Base-by-base conservation (phyloP, 1,139 yeast genomes). In the Lodderomyces orthopsilosis region DNA sequence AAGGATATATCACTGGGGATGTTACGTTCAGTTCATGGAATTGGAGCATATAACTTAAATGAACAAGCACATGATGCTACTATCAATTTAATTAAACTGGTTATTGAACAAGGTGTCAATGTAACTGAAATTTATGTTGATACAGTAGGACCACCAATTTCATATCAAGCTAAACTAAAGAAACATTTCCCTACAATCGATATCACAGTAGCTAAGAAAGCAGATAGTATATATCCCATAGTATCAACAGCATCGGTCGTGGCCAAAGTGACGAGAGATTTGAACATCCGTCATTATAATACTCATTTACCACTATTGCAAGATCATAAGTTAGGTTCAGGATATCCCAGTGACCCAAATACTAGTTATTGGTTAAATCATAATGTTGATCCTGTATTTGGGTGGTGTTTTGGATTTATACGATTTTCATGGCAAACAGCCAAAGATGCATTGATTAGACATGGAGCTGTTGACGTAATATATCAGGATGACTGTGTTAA, bases 21-120 rank as follows among this genome's bases (percentile, higher is more conserved):
- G 99, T 74, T 90, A 35, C 77, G 85, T 41, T 68, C 76, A 2
- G 63, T 73, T 1, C 80, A 81, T 22, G 80, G 80, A 22, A 72
- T 75, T 41, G 79, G 79, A 0, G 68, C 76, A 7, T 86, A 88
- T 61, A 93, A 93, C 58, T 70, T 94, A 57, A 94, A 93, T 61
- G 95, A 86, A 53, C 98, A 93, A 61, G 98, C 98, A 0, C 98
- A 93, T 57, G 96, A 90, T 56, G 82, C 95, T 1, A 93, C 99
- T 0, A 91, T 91, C 57, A 79, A 70, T 13, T 66, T 94, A 47
- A 88, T 94, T 35, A 77, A 76, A 48, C 63, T 61, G 18, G 83
- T 87, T 0, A 43, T 87, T 3, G 76, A 74, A 22, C 65, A 68
- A 36, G 86, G 89, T 0, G 83, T 87, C 15, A 78, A 80, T 37